Base-by-base conservation (phyloP, 768 basidiomycete genomes). In the Tephrocybe sp. region DNA sequence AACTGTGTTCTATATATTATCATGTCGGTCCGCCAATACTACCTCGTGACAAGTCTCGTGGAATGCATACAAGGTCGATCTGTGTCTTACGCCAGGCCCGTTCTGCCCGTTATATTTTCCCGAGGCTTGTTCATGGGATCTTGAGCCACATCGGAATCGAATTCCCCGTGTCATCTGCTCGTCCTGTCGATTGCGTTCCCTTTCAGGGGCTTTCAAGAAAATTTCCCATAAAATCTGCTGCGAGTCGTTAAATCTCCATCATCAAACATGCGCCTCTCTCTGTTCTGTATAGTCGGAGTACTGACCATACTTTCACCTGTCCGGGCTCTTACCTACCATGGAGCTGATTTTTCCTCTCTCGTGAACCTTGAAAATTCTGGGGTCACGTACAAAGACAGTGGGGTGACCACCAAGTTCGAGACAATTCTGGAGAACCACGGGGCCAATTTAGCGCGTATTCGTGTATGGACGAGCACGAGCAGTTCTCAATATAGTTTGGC, bases 401-500 rank as follows among this genome's bases (percentile, higher is more conserved):
- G 71, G 5, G 53, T 62, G 1, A 58, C 60, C 7, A 64, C 61
- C 22, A 66, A 66, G 52, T 75, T 82, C 50, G 83, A 86, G 56
- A 73, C 67, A 0, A 84, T 86, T 46, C 66, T 84, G 6, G 63
- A 64, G 9, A 72, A 72, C 39, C 76, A 81, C 51, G 84, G 83
- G 26, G 68, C 72, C 37, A 84, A 84, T 53, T 65, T 82, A 6
- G 82, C 78, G 8, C 76, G 84, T 11, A 77, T 84, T 37, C 70
- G 84, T 11, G 64, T 86, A 24, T 86, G 84, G 84, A 84, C 82
- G 0, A 77, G 80, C 52, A 79, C 78, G n/a, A 71, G 71, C 51
- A 70, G 71, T 42, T 59, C 68, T 1, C 61, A 75, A 19, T 83
- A 83, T 59, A 78, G 75, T 54, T 60, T 81, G 46, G 64, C 59